These are phyloP conservation scores for Trypanosoma theileri DNA, from an alignment of 208 protist species.

Conservation along the genomic window DNA sequence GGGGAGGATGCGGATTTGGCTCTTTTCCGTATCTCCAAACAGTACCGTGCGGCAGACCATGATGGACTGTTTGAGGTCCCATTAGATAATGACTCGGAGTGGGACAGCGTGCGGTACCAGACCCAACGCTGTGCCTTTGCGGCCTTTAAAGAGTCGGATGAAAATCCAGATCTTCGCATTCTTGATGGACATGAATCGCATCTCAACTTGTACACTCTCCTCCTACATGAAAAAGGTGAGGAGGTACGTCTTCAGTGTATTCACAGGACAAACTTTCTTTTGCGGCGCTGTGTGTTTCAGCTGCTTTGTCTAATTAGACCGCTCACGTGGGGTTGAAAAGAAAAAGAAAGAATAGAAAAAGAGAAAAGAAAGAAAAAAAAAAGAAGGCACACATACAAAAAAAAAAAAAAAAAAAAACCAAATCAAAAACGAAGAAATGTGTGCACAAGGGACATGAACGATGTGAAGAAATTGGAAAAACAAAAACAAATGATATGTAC, in stretches of 20 bases:
- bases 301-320: slow-evolving; percentile 78
- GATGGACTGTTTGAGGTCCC: slow-evolving; percentile 34
- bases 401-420: background rate
- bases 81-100: slow-evolving; percentile 36
- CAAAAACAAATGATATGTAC: slow-evolving; percentile 9
- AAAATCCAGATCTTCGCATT: slow-evolving; percentile 56
- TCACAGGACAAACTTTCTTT: slow-evolving; percentile 78
- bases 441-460: background rate
- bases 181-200: slow-evolving; percentile 67
- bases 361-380: background rate
- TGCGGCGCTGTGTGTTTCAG: slow-evolving; percentile 78
- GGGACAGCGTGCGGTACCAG: slow-evolving; percentile 81
- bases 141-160: slow-evolving; percentile 55
- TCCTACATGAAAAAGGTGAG: slow-evolving; percentile 52
- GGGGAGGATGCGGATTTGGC: slow-evolving; percentile 88
- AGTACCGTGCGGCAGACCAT: slow-evolving; percentile 31
- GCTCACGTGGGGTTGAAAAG: slow-evolving; percentile 76
- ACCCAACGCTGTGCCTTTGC: slow-evolving; percentile 61
- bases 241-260: slow-evolving; percentile 55
- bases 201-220: slow-evolving; percentile 77
- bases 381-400: background rate
- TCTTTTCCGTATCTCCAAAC: slow-evolving; percentile 85
- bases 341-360: slow-evolving; percentile 1
- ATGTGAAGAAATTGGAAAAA: background rate
- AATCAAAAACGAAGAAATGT: background rate